A percentile compares a stretch with the other conserved stretches of the same genome.
Conservation (phyloP, 2,329 filamentous ascomycete genomes). For the Sporothrix dimorphospora region DNA sequence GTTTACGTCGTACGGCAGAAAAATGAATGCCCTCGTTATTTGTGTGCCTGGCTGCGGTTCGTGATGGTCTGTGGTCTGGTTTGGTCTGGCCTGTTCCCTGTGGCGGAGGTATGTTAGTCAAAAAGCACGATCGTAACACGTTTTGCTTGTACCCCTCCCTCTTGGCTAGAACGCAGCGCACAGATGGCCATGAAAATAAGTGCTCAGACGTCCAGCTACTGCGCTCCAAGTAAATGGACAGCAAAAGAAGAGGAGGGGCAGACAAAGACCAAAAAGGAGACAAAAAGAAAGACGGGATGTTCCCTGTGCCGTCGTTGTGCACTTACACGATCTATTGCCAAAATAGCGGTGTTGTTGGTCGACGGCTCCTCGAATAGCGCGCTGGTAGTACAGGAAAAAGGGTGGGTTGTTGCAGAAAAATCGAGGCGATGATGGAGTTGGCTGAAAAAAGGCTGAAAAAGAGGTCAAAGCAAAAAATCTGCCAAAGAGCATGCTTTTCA, state of each 20-base stretch:
- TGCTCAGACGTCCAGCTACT: neutral
- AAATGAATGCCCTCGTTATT: neutral
- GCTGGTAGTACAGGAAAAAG: neutral
- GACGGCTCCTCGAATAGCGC: slow-evolving; percentile 4
- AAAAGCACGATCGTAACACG: neutral
- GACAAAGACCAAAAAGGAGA: neutral
- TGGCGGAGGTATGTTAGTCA: neutral
- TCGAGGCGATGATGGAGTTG: neutral
- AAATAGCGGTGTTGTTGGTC: slow-evolving; percentile 7
- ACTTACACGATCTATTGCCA: slow-evolving; percentile 19
- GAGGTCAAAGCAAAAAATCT: slow-evolving; percentile 8
- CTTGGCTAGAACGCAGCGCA: neutral
- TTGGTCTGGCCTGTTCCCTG: neutral
- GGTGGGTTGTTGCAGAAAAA: neutral
- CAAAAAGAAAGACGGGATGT: neutral
- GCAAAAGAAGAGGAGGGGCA: too few species aligned
- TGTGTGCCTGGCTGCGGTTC: neutral
- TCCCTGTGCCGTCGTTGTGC: neutral
- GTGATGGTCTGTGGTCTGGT: slow-evolving; percentile 5
- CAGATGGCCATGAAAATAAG: slow-evolving; percentile 7
- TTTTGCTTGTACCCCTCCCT: neutral
- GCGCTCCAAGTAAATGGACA: neutral
- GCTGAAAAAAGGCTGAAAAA: neutral
- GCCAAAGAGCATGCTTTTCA: neutral
- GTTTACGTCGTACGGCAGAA: neutral